Percentiles rank a stretch among this genome's conserved stretches.
Conservation (phyloP, 2,329 filamentous ascomycete genomes). For the Cadophora sp. region DNA sequence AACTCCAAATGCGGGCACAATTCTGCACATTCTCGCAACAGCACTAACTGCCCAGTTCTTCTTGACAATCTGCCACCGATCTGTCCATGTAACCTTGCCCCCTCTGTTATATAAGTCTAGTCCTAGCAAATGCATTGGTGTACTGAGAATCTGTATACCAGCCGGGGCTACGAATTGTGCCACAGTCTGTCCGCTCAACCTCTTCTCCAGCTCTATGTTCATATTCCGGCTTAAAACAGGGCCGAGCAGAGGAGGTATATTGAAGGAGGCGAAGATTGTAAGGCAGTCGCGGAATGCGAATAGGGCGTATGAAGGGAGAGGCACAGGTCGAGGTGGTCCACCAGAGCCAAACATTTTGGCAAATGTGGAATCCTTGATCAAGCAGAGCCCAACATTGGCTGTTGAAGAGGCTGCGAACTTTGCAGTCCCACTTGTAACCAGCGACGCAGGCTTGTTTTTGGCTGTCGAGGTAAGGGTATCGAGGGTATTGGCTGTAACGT, state of each 20-base stretch:
- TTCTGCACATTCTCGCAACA: slow-evolving; percentile 79
- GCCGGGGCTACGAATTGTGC: slow-evolving; percentile 86
- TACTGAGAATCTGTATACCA: slow-evolving; percentile 78
- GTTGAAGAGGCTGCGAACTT: slow-evolving; percentile 84
- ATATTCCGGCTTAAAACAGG: slow-evolving; percentile 67
- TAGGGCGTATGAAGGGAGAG: slow-evolving; percentile 74
- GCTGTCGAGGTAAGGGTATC: slow-evolving; percentile 79
- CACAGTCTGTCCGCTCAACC: slow-evolving; percentile 61
- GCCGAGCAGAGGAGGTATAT: slow-evolving; percentile 80
- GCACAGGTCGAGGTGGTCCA: slow-evolving; percentile 62
- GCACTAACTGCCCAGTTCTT: slow-evolving; percentile 79
- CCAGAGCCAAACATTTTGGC: slow-evolving; percentile 79
- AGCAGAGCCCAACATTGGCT: slow-evolving; percentile 85
- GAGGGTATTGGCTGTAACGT: slow-evolving; percentile 85
- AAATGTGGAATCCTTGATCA: slow-evolving; percentile 90
- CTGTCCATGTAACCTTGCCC: slow-evolving; percentile 53
- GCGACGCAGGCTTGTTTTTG: slow-evolving; percentile 59
- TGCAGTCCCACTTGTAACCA: slow-evolving; percentile 73
- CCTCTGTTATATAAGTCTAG: slow-evolving; percentile 84
- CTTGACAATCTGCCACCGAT: slow-evolving; percentile 72
- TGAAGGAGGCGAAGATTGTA: slow-evolving; percentile 93
- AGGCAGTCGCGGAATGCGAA: slow-evolving; percentile 85
- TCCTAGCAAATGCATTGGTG: slow-evolving; percentile 84
- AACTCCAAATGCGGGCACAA: slow-evolving; percentile 87
- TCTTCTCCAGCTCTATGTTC: slow-evolving; percentile 57